Percentiles rank a stretch among this genome's conserved stretches.
Conservation (phyloP, 2,329 filamentous ascomycete genomes). For the Hawksworthiomyces lignivorus region DNA sequence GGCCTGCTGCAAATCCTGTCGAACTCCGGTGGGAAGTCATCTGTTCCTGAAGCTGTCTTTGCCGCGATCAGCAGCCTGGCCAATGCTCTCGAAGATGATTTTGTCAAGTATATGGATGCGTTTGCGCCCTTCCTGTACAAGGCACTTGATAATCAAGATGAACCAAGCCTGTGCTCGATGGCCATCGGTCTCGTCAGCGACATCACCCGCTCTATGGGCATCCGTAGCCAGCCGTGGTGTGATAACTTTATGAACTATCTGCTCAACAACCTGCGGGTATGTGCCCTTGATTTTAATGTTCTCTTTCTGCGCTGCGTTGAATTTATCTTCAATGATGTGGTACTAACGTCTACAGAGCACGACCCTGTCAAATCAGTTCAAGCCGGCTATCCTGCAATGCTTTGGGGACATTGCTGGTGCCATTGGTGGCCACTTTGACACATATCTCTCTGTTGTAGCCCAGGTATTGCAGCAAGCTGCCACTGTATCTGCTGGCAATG, state of each 20-base stretch:
- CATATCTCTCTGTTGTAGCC: constrained; percentile 84
- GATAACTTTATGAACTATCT: constrained; percentile 98
- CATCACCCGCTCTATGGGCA: constrained; percentile 83
- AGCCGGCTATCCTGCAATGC: constrained; percentile 94
- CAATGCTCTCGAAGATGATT: constrained; percentile 84
- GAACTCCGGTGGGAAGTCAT: constrained; percentile 75
- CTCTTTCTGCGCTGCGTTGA: constrained; percentile 5
- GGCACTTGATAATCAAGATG: constrained; percentile 90
- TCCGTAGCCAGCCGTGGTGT: constrained; percentile 88
- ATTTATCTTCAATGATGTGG: background rate
- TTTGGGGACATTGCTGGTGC: constrained; percentile 97
- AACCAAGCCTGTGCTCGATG: constrained; percentile 89
- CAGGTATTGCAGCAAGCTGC: constrained; percentile 92
- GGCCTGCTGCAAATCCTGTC: constrained; percentile 73
- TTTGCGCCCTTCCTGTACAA: constrained; percentile 91
- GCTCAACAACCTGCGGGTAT: constrained; percentile 77
- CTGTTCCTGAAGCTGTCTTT: constrained; percentile 89
- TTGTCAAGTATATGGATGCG: constrained; percentile 94
- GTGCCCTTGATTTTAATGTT: constrained; percentile 22
- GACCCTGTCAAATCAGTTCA: constrained; percentile 88
- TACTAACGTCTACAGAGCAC: constrained; percentile 52
- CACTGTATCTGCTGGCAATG: constrained; percentile 66
- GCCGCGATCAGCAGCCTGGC: constrained; percentile 87
- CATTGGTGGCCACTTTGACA: constrained; percentile 86
- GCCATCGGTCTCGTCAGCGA: constrained; percentile 96